Evolutionary conservation across 805 yeast genomes (phyloP).

Genomic region (Hanseniaspora lachancei): DNA sequence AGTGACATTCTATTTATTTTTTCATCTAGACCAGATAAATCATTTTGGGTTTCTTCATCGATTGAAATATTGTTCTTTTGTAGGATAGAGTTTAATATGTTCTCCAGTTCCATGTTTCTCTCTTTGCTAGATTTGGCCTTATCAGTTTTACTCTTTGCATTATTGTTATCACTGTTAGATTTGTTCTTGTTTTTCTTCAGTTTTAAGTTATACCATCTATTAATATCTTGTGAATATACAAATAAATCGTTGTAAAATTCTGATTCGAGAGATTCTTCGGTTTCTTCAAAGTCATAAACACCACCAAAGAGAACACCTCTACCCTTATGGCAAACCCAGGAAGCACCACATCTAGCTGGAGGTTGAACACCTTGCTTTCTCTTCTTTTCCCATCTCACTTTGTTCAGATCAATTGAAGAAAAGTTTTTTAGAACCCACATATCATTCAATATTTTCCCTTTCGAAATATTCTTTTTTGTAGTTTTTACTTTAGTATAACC

Average conservation of each 20-base stretch:
- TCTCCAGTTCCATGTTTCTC: constrained; percentile 72
- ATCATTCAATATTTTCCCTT: constrained; percentile 80
- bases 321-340: constrained; percentile 77
- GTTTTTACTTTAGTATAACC: constrained; percentile 92
- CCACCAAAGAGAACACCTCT: constrained; percentile 93
- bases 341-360: constrained; percentile 86
- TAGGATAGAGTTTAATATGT: constrained; percentile 58
- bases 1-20: constrained; percentile 29
- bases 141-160: constrained; percentile 13
- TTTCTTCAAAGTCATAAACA: constrained; percentile 87
- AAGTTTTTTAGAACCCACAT: constrained; percentile 83
- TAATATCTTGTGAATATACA: constrained; percentile 72
- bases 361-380: constrained; percentile 84
- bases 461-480: constrained; percentile 61
- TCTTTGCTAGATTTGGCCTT: constrained; percentile 21
- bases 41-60: constrained; percentile 3
- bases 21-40: constrained; percentile 20
- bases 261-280: constrained; percentile 81
- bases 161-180: constrained; percentile 34
- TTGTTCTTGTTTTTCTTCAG: constrained; percentile 38
- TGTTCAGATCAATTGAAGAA: constrained; percentile 42
- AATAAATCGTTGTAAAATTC: constrained; percentile 67
- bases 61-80: constrained; percentile 49
- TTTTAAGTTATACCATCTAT: constrained; percentile 74
- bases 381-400: constrained; percentile 76